A percentile compares a stretch with the other conserved stretches of the same genome.
Evolutionary conservation across 2,329 filamentous ascomycete species (phyloP).

Genomic region (Fusarium albosuccineum): DNA sequence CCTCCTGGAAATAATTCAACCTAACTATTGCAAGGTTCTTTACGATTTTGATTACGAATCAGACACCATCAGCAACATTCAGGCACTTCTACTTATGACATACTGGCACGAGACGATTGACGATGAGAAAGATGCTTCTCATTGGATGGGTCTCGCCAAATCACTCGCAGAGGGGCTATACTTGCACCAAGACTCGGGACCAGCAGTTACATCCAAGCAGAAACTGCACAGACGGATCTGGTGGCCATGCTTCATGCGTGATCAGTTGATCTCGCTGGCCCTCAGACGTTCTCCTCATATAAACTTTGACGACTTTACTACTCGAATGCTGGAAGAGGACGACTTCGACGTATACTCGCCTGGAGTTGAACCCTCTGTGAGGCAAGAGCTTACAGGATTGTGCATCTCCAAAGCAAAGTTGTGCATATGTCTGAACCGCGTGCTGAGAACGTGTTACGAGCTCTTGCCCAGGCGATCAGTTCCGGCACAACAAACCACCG

Average conservation of each 20-base stretch:
- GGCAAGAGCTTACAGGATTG: neutral
- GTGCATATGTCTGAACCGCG: neutral
- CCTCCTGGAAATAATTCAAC: too few relatives aligned
- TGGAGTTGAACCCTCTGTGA: neutral
- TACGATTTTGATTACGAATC: neutral
- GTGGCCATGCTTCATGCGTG: constrained; percentile 13
- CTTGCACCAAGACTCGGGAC: neutral
- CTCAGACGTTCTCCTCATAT: neutral
- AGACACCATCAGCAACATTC: neutral
- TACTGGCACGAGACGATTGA: constrained; percentile 8
- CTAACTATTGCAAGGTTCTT: neutral
- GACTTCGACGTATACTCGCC: neutral
- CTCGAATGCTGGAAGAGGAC: neutral
- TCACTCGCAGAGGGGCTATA: neutral
- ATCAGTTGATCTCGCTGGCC: constrained; percentile 3
- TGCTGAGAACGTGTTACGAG: neutral
- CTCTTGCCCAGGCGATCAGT: neutral
- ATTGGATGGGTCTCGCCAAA: constrained; percentile 8
- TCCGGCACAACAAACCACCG: neutral
- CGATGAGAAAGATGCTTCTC: constrained; percentile 11
- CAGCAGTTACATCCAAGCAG: neutral
- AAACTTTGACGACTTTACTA: neutral
- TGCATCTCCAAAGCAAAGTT: neutral
- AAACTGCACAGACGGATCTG: constrained; percentile 1
- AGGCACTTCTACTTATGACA: constrained; percentile 7